Conservation (phyloP, 2,329 filamentous ascomycete species). For the Plenodomus biglobosus region DNA sequence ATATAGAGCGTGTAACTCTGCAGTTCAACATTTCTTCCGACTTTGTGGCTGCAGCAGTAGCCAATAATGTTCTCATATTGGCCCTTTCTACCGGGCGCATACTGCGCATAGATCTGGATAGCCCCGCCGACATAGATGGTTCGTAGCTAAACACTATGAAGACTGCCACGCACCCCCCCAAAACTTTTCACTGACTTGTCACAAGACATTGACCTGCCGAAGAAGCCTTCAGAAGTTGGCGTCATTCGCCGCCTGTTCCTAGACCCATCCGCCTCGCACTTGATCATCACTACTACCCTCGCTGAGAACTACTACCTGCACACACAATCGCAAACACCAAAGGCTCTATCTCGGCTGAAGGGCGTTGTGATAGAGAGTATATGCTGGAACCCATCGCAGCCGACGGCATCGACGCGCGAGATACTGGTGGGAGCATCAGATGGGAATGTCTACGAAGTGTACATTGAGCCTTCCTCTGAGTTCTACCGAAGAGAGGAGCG, state of each 20-base stretch:
- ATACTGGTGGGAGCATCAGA: constrained; percentile 91
- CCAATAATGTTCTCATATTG: constrained; percentile 93
- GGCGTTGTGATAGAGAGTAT: constrained; percentile 86
- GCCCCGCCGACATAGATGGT: constrained; percentile 87
- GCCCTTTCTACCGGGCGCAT: constrained; percentile 91
- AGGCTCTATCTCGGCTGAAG: constrained; percentile 77
- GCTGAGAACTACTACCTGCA: constrained; percentile 99
- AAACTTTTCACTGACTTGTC: constrained; percentile 13
- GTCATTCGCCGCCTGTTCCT: constrained; percentile 96
- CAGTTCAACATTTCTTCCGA: constrained; percentile 93
- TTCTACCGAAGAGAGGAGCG: constrained; percentile 96
- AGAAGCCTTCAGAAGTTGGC: constrained; percentile 86
- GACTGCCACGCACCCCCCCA: not conserved
- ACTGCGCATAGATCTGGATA: constrained; percentile 89
- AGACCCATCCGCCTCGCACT: constrained; percentile 91
- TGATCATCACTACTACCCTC: constrained; percentile 85
- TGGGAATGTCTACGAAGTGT: constrained; percentile 92
- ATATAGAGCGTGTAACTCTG: constrained; percentile 87
- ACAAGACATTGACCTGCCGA: constrained; percentile 94
- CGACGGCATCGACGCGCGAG: constrained; percentile 91
- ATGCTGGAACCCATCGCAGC: constrained; percentile 91
- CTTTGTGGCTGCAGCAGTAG: constrained; percentile 94
- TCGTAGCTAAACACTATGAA: constrained; percentile 14
- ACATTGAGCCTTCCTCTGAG: constrained; percentile 90
- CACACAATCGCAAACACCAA: constrained; percentile 86